Conservation (phyloP, 192 early-diverging fungal species). For the Linnemannia hyalina region DNA sequence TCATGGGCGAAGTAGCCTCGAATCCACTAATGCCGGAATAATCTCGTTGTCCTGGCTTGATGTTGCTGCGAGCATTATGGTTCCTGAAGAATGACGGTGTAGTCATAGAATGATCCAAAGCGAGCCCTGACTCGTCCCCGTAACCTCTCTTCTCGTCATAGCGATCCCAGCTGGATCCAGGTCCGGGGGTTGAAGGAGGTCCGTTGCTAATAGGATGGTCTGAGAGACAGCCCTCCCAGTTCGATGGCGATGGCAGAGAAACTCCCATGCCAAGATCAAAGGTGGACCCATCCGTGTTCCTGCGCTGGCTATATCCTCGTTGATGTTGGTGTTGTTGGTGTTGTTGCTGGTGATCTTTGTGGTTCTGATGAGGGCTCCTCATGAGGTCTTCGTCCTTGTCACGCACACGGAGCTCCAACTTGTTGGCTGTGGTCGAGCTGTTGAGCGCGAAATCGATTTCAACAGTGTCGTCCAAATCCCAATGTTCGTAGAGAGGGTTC, state of each 20-base stretch:
- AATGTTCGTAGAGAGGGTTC: conserved; percentile 55
- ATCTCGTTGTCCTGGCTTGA: not conserved
- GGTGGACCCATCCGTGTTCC: conserved; percentile 18
- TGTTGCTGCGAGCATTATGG: not conserved
- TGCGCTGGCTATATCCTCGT: not conserved
- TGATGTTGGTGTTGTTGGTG: not conserved
- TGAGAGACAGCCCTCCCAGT: conserved; percentile 31
- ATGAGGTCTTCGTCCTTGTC: conserved; percentile 9
- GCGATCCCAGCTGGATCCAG: conserved; percentile 23
- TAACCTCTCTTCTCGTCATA: conserved; percentile 21
- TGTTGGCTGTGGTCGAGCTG: conserved; percentile 14
- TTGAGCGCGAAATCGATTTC: conserved; percentile 56
- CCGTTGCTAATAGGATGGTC: conserved; percentile 19
- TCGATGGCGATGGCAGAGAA: conserved; percentile 24
- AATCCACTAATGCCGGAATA: not conserved
- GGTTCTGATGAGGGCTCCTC: conserved; percentile 4
- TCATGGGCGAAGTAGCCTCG: not conserved
- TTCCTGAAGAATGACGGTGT: not conserved
- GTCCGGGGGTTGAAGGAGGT: conserved; percentile 1
- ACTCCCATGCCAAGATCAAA: conserved; percentile 14
- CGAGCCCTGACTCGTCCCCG: not conserved
- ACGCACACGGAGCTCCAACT: conserved; percentile 16
- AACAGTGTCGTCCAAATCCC: conserved; percentile 53
- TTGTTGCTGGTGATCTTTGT: not conserved
- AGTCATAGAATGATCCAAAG: not conserved